phyloP scores from a whole-genome alignment of 345 rosid species.

The Carallia brachiata region DNA sequence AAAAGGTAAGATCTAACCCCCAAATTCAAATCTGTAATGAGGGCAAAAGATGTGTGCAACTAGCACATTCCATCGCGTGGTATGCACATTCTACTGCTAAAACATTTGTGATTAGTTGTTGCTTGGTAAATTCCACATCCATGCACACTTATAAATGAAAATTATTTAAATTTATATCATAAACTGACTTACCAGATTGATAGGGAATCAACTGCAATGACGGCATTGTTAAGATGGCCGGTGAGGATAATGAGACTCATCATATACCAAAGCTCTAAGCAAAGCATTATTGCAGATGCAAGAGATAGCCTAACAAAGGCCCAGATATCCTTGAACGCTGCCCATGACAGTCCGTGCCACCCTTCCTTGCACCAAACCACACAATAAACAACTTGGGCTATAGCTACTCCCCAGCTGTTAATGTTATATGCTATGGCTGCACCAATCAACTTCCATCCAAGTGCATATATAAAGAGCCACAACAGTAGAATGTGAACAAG shows the following conservation, averaged over 20 bases:
- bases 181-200: constrained; percentile 60
- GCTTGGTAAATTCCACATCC: no score
- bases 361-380: constrained; percentile 60
- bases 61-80: no score
- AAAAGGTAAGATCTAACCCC: no score
- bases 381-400: constrained; percentile 52
- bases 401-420: constrained; percentile 42
- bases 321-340: constrained; percentile 70
- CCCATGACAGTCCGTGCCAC: constrained; percentile 61
- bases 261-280: constrained; percentile 83
- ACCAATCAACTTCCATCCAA: constrained; percentile 54
- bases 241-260: constrained; percentile 75
- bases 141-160: no score
- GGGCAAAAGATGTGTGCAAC: no score
- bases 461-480: constrained; percentile 43
- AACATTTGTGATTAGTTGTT: no score
- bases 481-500: constrained; percentile 39
- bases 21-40: no score
- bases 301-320: constrained; percentile 69
- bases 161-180: no score
- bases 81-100: no score
- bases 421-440: constrained; percentile 66
- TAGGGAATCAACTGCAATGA: constrained; percentile 71
- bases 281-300: constrained; percentile 82
- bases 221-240: constrained; percentile 65